Evolutionary conservation across 352 stramenopile species (phyloP).

Genomic region (Phytopythium mirpurense): DNA sequence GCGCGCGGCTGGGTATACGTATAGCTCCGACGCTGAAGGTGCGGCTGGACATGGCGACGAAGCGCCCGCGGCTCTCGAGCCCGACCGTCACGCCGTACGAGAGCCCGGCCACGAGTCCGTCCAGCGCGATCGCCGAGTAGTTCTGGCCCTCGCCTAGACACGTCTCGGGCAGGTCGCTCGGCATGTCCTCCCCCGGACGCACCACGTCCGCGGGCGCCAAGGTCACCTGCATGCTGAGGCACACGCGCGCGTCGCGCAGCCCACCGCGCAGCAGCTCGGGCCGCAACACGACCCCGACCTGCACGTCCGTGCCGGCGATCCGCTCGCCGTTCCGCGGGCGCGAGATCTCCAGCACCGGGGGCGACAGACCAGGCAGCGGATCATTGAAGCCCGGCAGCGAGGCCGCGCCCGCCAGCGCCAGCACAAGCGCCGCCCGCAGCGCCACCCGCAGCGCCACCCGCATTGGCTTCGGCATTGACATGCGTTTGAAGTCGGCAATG

Average conservation of each 20-base stretch:
- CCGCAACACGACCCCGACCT: slow-evolving; percentile 50
- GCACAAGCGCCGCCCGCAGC: not conserved
- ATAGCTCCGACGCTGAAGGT: slow-evolving; percentile 58
- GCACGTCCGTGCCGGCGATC: slow-evolving; percentile 33
- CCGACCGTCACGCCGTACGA: slow-evolving; percentile 49
- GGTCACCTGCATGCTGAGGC: slow-evolving; percentile 48
- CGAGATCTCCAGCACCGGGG: slow-evolving; percentile 49
- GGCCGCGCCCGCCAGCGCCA: not conserved
- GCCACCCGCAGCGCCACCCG: not conserved
- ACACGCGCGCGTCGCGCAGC: slow-evolving; percentile 34
- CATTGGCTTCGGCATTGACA: not conserved
- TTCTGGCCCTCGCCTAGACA: slow-evolving; percentile 57
- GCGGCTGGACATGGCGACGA: slow-evolving; percentile 58
- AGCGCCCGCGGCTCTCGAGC: slow-evolving; percentile 37
- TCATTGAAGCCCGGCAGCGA: slow-evolving; percentile 20
- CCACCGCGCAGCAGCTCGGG: slow-evolving; percentile 21
- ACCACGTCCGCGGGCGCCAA: slow-evolving; percentile 33
- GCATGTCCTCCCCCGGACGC: slow-evolving; percentile 14
- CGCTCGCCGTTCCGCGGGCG: slow-evolving; percentile 47
- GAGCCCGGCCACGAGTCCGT: slow-evolving; percentile 46
- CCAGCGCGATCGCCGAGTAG: slow-evolving; percentile 48
- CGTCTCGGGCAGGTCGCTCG: slow-evolving; percentile 32
- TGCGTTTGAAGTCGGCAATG: no score
- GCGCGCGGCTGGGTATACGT: slow-evolving; percentile 11
- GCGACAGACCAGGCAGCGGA: slow-evolving; percentile 19